These are phyloP conservation scores for Cucumis cinereus DNA, from an alignment of 306 rosid species.

Conservation along the genomic window DNA sequence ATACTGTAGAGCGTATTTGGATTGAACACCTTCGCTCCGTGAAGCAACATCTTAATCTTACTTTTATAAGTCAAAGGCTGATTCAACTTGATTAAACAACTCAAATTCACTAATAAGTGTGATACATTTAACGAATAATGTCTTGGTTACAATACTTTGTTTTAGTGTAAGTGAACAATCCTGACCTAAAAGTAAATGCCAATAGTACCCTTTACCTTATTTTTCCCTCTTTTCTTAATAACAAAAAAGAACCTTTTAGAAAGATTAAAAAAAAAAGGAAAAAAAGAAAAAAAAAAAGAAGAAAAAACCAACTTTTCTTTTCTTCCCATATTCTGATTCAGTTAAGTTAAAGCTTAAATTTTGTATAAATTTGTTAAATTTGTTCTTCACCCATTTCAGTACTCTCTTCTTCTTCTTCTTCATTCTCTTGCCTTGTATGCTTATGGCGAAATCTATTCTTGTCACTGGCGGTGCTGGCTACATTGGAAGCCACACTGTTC, in stretches of 20 bases:
- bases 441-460: conserved; percentile 40
- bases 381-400: neutral
- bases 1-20: too few relatives aligned
- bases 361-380: neutral
- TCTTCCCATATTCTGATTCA: neutral
- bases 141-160: too few relatives aligned
- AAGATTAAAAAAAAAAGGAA: neutral
- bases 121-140: too few relatives aligned
- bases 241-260: neutral
- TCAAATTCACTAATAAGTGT: too few relatives aligned
- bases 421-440: neutral
- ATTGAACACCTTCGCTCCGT: too few relatives aligned
- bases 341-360: neutral
- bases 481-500: conserved; percentile 86
- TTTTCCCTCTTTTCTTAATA: too few relatives aligned
- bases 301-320: too few relatives aligned
- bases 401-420: neutral
- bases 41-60: too few relatives aligned
- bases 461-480: conserved; percentile 99
- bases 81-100: too few relatives aligned
- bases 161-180: too few relatives aligned
- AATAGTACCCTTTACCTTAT: neutral
- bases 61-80: too few relatives aligned
- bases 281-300: neutral
- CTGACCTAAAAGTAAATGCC: neutral